Evolutionary conservation across 306 rosid genomes (phyloP), one percentile per base, ranked within the genome.

Genomic region (Citrullus mucosospermus): DNA sequence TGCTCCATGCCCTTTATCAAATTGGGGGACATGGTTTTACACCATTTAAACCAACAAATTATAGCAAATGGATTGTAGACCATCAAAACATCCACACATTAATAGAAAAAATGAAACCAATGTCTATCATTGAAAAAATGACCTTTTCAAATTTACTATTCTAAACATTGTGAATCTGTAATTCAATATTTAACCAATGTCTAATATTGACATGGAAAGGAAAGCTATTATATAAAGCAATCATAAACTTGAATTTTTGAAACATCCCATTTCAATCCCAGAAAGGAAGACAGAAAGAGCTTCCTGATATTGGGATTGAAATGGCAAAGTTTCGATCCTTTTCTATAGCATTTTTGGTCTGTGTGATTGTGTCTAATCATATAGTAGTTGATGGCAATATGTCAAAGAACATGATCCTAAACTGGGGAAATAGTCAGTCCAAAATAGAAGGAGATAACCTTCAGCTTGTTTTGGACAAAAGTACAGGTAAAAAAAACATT

Each of bases 391-490:
- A 90, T 63, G 95, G 92, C 14, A 80, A 43, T 11, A 50, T 85
- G 75, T 71, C 87, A 18, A 70, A 82, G 69, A 90, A 91, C 86
- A 90, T 87, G 93, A 79, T 80, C 77, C 48, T 93, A 67, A 78
- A 79, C 3, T 87, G 93, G 91, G 97, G 97, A 57, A 25, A 44
- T 73, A 85, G 84, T 48, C 90, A 87, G 14, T 85, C 92, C 22
- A 15, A 73, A 59, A 25, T 91, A 79, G 80, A 70, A 28, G 82
- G 93, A 51, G 93, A 90, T 7, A 89, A 84, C 58, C 93, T 91
- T 41, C 85, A 83, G 54, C 97, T 93, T 65, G 92, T 87, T 75
- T 84, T 93, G 61, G 90, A 90, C 85, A 70, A 80, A 83, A 81
- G 83, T 28, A 86, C 97, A 83, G 98, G 98, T 91, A 25, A 25